Percentiles rank a stretch among this genome's conserved stretches.
phyloP scores from a whole-genome alignment of 768 basidiomycete genomes.

The Strobilomyces confusus region DNA sequence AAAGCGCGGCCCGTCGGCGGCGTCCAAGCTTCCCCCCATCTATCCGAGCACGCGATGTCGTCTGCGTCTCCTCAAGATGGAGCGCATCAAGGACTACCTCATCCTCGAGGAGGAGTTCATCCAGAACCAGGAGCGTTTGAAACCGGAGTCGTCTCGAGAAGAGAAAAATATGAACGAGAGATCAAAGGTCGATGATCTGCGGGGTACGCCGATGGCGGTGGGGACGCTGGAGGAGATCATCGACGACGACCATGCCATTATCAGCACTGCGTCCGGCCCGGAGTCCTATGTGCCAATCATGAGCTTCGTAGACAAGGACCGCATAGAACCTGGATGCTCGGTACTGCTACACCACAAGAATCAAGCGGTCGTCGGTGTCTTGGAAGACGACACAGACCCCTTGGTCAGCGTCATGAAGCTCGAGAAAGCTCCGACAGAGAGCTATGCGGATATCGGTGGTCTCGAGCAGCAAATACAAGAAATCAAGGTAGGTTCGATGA shows the following conservation, averaged over 20 bases:
- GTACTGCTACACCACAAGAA: constrained; percentile 96
- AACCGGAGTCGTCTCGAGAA: constrained; percentile 82
- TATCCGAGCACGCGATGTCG: constrained; percentile 94
- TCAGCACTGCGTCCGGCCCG: constrained; percentile 90
- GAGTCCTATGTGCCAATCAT: constrained; percentile 97
- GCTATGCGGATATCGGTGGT: constrained; percentile 97
- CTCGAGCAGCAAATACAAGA: constrained; percentile 97
- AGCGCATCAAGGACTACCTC: constrained; percentile 97
- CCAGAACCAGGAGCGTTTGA: constrained; percentile 85
- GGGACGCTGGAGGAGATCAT: constrained; percentile 97
- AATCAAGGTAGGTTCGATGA: constrained; percentile 70
- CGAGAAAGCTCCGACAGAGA: constrained; percentile 98
- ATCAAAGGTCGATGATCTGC: constrained; percentile 88
- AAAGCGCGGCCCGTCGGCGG: constrained; percentile 82
- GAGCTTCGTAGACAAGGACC: constrained; percentile 97
- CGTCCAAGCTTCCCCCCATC: constrained; percentile 88
- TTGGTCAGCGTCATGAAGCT: constrained; percentile 98
- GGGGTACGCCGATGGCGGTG: constrained; percentile 97
- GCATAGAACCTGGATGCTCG: constrained; percentile 93
- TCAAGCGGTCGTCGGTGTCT: constrained; percentile 89
- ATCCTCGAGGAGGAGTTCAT: constrained; percentile 95
- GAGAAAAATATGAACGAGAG: constrained; percentile 96
- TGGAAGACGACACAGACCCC: constrained; percentile 93
- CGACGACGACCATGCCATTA: constrained; percentile 98
- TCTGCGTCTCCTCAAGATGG: constrained; percentile 91